Evolutionary conservation across 2,329 filamentous ascomycete genomes (phyloP), one percentile per base, ranked within the genome.

Genomic region (Cordyceps cateniannulata): DNA sequence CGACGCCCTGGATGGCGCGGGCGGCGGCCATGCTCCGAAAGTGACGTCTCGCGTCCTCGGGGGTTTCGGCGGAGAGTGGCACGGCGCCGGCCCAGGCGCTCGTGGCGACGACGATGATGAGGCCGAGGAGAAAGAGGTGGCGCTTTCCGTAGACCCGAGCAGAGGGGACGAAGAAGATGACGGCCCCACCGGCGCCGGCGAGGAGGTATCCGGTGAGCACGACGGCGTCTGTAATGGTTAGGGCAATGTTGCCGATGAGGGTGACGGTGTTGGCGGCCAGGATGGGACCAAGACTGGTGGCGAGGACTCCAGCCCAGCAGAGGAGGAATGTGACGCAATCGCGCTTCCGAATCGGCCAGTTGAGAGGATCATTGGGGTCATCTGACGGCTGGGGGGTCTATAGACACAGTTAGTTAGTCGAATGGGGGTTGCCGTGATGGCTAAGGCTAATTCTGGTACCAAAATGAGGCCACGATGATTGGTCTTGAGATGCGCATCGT

Each of bases 81-180:
- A 84, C 85, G 0, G 81, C 84, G 32, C 90, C 90, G 25, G 85
- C 92, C 93, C 93, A 97, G 7, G 83, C 84, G 65, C 86, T 90
- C 61, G 88, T 89, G 48, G 82, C 78, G 47, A 96, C 82, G 67
- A 96, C 81, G 62, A 96, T 80, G 52, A 90, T 65, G 50, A 87
- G 86, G 8, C 91, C 92, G 2, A 96, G 67, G 27, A 97, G 75
- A 72, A 96, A 97, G 18, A 92, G 77, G 76, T 97, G 93, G 45
- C 93, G 83, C 75, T 96, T 97, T 44, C 93, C 93, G 90, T 91
- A 97, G 64, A 97, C 88, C 61, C 93, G 85, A 22, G 90, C 91
- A 1, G 88, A 90, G 0, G 93, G 90, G 3, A 97, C 92, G 73
- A 93, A 93, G 65, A 97, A 80, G 72, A 95, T 85, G 55, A 90